Evolutionary conservation across 1,284 basidiomycete species (phyloP).

Genomic region (Cystobasidium sp.): DNA sequence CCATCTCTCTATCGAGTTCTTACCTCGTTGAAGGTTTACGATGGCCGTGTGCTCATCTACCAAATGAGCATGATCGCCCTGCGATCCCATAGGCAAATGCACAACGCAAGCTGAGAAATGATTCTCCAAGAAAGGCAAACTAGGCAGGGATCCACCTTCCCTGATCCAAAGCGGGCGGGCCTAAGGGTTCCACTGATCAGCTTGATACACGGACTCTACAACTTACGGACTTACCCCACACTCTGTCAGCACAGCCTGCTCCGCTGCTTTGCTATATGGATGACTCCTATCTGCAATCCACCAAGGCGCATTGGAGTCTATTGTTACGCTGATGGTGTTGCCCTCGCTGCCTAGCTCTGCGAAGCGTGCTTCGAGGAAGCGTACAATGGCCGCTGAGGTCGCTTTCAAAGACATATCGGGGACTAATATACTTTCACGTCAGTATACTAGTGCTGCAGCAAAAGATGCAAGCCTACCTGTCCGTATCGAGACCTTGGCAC

Average conservation of each 20-base stretch:
- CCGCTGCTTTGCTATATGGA: slow-evolving; percentile 41
- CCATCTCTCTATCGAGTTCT: slow-evolving; percentile 74
- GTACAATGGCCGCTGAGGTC: slow-evolving; percentile 68
- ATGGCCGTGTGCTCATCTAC: slow-evolving; percentile 81
- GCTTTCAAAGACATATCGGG: slow-evolving; percentile 84
- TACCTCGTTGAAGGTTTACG: slow-evolving; percentile 72
- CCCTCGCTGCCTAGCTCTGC: slow-evolving; percentile 47
- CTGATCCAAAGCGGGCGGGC: slow-evolving; percentile 81
- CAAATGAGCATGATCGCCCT: slow-evolving; percentile 87
- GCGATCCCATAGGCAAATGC: slow-evolving; percentile 83
- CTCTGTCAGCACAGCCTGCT: slow-evolving; percentile 35
- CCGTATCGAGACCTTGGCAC: slow-evolving; percentile 70
- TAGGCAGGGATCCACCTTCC: slow-evolving; percentile 72
- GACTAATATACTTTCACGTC: slow-evolving; percentile 66
- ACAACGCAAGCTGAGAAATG: slow-evolving; percentile 46
- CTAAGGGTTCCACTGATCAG: slow-evolving; percentile 60
- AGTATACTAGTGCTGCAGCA: background rate
- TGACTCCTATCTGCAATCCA: slow-evolving; percentile 42
- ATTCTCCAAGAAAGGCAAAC: slow-evolving; percentile 21
- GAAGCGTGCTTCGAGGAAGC: slow-evolving; percentile 70
- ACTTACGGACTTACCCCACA: slow-evolving; percentile 7
- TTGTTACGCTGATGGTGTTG: slow-evolving; percentile 62
- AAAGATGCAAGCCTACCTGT: slow-evolving; percentile 29
- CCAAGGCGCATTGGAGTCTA: slow-evolving; percentile 41
- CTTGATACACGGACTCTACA: background rate